A percentile compares a stretch with the other conserved stretches of the same genome.
Evolutionary conservation across 2,329 filamentous ascomycete species (phyloP).

Genomic region (Gaeumannomyces tritici): DNA sequence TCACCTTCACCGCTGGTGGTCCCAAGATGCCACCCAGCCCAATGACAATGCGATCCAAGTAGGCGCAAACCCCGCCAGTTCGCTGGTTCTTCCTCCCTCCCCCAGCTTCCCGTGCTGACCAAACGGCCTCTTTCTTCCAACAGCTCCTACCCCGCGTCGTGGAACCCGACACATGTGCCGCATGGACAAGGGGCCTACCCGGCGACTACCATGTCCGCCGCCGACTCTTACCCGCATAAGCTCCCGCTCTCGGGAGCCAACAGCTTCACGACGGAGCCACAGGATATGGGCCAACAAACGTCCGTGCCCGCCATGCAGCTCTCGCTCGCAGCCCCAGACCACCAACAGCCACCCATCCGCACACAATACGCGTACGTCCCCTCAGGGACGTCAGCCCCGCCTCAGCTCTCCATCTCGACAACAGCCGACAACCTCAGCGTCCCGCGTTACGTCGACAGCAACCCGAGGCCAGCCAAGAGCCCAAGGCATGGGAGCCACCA

Average conservation of each 20-base stretch:
- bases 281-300: constrained; percentile 39
- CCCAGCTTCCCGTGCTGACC: not conserved
- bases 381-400: constrained; percentile 33
- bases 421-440: constrained; percentile 37
- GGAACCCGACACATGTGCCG: constrained; percentile 39
- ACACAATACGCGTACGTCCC: constrained; percentile 47
- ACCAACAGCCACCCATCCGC: constrained; percentile 34
- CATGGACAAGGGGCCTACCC: constrained; percentile 26
- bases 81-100: not conserved
- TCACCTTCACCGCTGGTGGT: constrained; percentile 40
- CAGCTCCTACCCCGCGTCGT: constrained; percentile 48
- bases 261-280: constrained; percentile 38
- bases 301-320: constrained; percentile 46
- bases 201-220: constrained; percentile 35
- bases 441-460: constrained; percentile 47
- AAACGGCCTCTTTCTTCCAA: not conserved
- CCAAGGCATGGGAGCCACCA: constrained; percentile 44
- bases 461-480: constrained; percentile 45
- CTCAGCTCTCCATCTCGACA: constrained; percentile 35
- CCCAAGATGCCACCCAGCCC: constrained; percentile 45
- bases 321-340: constrained; percentile 37
- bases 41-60: constrained; percentile 50
- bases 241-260: constrained; percentile 37
- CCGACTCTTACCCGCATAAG: constrained; percentile 40
- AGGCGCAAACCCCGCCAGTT: constrained; percentile 20